Evolutionary conservation across 2,329 filamentous ascomycete species (phyloP), one percentile per base, ranked within the genome.

Genomic region (Dactylella cylindrospora): DNA sequence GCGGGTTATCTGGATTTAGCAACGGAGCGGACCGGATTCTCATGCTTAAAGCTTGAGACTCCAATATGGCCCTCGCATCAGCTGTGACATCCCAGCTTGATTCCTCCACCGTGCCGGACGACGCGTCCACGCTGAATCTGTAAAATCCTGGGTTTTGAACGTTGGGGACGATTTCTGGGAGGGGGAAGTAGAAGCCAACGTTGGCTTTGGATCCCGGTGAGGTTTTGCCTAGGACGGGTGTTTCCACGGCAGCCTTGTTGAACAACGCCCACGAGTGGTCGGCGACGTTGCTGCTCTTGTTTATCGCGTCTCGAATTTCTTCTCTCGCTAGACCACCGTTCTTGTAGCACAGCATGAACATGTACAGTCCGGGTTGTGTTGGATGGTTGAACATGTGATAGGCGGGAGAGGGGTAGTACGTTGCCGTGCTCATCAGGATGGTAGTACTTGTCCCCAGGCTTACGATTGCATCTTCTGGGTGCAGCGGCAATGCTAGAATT

Each of bases 321-420:
- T 98, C 93, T 36, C 93, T 86, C 1, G 93, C 91, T 1, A 97
- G 82, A 1, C 90, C 90, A 67, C 93, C 93, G 74, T 98, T 98
- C 76, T 97, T 97, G 78, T 97, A 98, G 79, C 93, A 98, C 28
- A 98, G 83, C 93, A 98, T 98, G 75, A 98, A 97, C 93, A 98
- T 97, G 80, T 95, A 96, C 61, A 96, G 81, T 1, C 87, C 89
- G 0, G 84, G 77, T 0, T 89, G 95, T 36, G 90, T 93, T 1
- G 93, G 93, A 74, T 97, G 90, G 76, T 96, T 95, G 81, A 97
- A 94, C 78, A 97, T 95, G 76, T 98, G 93, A 71, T 95, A 95
- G 5, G 86, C 82, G 2, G 89, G 87, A 70, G 96, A 85, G 1
- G 93, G 89, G 72, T 85, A 85, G 79, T 95, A 97, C 69, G 82